These are phyloP conservation scores for Stipa capillata DNA, from an alignment of 176 grass and related monocot genomes.

Conservation along the genomic window DNA sequence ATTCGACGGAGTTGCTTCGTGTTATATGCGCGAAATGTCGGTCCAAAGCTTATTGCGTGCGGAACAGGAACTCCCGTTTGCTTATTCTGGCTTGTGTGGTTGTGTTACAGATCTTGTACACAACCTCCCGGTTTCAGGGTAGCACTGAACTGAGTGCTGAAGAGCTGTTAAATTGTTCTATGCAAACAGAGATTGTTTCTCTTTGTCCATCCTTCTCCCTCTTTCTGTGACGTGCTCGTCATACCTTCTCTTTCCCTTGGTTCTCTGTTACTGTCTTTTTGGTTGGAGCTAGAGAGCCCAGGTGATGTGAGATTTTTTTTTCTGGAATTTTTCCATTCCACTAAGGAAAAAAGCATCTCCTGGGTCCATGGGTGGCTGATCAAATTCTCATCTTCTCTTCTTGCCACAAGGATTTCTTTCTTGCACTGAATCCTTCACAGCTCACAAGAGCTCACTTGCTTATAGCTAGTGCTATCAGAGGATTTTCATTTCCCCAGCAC, in stretches of 20 bases:
- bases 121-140: not conserved
- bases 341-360: not conserved
- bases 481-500: too few relatives aligned
- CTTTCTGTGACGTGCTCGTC: not conserved
- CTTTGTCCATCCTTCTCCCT: not conserved
- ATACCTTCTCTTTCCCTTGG: not conserved
- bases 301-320: not conserved
- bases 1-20: not conserved
- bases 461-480: not conserved
- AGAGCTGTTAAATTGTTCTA: not conserved
- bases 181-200: not conserved
- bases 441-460: not conserved
- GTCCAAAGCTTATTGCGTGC: not conserved
- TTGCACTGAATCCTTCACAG: not conserved
- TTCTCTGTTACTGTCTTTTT: not conserved
- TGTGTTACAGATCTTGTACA: not conserved
- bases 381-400: not conserved
- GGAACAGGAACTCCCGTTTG: not conserved
- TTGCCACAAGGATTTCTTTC: not conserved
- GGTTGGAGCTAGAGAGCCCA: not conserved
- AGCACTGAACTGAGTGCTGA: too few relatives aligned
- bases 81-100: not conserved
- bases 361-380: not conserved
- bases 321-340: not conserved
- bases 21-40: conserved; percentile 3